Percentiles rank a stretch among this genome's conserved stretches.
Evolutionary conservation across 352 stramenopile species (phyloP).

Genomic region (Phytophthora hibernalis): DNA sequence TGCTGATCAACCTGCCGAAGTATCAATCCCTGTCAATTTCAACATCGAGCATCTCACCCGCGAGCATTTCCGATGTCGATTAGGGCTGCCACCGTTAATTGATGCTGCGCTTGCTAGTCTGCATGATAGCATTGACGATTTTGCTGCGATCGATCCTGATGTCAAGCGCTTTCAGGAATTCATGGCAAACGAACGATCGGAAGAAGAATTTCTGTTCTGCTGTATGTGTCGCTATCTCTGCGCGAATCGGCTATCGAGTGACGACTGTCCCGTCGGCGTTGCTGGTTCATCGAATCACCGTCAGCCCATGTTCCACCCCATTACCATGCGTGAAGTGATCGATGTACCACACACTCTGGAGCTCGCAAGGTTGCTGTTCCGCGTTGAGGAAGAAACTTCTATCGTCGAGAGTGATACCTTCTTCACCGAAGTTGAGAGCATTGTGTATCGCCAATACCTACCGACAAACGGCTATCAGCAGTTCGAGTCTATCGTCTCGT

Average conservation of each 20-base stretch:
- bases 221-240: slow-evolving; percentile 60
- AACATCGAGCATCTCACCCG: slow-evolving; percentile 47
- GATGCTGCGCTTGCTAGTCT: slow-evolving; percentile 51
- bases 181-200: slow-evolving; percentile 49
- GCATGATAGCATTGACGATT: slow-evolving; percentile 38
- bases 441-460: slow-evolving; percentile 65
- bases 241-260: slow-evolving; percentile 13
- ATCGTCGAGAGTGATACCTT: slow-evolving; percentile 46
- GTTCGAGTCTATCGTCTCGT: slow-evolving; percentile 58
- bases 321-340: slow-evolving; percentile 69
- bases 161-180: slow-evolving; percentile 70
- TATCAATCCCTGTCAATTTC: slow-evolving; percentile 37
- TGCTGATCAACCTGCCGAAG: slow-evolving; percentile 18
- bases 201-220: slow-evolving; percentile 71
- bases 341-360: slow-evolving; percentile 47
- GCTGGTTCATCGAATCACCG: slow-evolving; percentile 23
- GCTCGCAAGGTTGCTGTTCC: slow-evolving; percentile 58
- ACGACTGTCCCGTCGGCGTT: slow-evolving; percentile 20
- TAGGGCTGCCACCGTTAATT: slow-evolving; percentile 63
- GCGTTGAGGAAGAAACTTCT: slow-evolving; percentile 48
- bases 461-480: slow-evolving; percentile 57
- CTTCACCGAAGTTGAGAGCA: slow-evolving; percentile 61
- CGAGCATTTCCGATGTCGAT: slow-evolving; percentile 74
- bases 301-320: slow-evolving; percentile 58
- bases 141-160: slow-evolving; percentile 56